A percentile compares a stretch with the other conserved stretches of the same genome.
Evolutionary conservation across 345 rosid species (phyloP).

Genomic region (Aurinia saxatilis): DNA sequence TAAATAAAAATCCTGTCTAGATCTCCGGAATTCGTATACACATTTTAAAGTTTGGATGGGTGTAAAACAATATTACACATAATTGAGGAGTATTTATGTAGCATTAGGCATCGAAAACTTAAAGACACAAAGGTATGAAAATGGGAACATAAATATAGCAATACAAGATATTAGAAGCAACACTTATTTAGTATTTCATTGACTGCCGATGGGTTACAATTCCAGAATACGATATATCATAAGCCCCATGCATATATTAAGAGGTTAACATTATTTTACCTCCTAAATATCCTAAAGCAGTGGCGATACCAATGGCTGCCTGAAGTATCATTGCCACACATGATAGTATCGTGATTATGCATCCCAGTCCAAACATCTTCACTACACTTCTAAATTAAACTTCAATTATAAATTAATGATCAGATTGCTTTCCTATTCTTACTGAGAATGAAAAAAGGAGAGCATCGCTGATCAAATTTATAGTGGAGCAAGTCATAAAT

Average conservation of each 20-base stretch:
- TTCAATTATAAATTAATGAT: too few species aligned
- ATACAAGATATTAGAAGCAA: background rate
- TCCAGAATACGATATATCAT: too few species aligned
- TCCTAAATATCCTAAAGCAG: background rate
- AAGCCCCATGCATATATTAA: background rate
- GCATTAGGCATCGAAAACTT: background rate
- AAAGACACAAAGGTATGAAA: background rate
- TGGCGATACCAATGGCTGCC: background rate
- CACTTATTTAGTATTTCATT: slow-evolving; percentile 2
- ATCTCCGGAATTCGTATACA: too few species aligned
- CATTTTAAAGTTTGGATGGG: background rate
- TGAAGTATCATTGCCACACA: background rate
- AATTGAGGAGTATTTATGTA: background rate
- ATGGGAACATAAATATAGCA: background rate
- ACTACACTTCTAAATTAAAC: too few species aligned
- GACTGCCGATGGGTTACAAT: background rate
- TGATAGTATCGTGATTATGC: background rate
- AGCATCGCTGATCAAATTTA: slow-evolving; percentile 6
- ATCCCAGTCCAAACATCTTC: too few species aligned
- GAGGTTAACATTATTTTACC: background rate
- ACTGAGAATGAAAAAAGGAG: background rate
- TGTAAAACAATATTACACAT: background rate
- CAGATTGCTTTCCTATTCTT: background rate
- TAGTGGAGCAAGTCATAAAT: background rate
- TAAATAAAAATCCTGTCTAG: too few species aligned